phyloP scores from a whole-genome alignment of 2,329 filamentous ascomycete species.

The Dothistroma pini region DNA sequence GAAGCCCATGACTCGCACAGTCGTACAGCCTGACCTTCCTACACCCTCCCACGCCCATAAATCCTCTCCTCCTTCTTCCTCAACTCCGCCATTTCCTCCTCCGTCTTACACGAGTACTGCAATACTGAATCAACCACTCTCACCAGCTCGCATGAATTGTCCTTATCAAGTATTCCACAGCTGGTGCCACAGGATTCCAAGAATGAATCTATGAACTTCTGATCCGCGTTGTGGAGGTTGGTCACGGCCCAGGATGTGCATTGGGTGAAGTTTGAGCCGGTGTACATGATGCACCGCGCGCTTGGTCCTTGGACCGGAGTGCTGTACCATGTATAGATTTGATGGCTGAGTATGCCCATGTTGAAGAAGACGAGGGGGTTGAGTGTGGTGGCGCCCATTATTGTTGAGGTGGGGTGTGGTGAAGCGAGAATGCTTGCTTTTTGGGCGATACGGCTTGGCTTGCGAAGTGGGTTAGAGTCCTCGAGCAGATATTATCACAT shows the following conservation, averaged over 20 bases:
- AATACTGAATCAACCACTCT: not conserved
- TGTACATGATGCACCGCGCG: not conserved
- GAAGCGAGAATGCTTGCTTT: too few relatives aligned
- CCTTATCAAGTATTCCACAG: not conserved
- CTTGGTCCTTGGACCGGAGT: not conserved
- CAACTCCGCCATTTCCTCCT: not conserved
- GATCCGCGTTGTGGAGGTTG: not conserved
- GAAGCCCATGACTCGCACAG: not conserved
- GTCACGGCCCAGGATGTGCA: not conserved
- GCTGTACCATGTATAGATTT: not conserved
- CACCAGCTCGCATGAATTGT: not conserved
- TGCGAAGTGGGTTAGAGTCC: too few relatives aligned
- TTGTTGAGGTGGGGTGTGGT: too few relatives aligned
- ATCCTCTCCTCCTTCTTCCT: not conserved
- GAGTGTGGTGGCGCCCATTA: too few relatives aligned
- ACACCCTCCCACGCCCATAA: not conserved
- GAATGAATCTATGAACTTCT: not conserved
- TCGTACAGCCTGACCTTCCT: not conserved
- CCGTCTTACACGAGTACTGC: not conserved
- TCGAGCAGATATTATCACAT: too few relatives aligned
- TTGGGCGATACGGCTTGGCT: too few relatives aligned
- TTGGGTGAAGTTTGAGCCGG: not conserved
- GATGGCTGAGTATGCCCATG: not conserved
- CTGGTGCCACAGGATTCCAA: not conserved
- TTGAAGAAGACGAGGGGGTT: not conserved